phyloP scores from a whole-genome alignment of 345 rosid species.

The Eucalyptus guilfoylei region DNA sequence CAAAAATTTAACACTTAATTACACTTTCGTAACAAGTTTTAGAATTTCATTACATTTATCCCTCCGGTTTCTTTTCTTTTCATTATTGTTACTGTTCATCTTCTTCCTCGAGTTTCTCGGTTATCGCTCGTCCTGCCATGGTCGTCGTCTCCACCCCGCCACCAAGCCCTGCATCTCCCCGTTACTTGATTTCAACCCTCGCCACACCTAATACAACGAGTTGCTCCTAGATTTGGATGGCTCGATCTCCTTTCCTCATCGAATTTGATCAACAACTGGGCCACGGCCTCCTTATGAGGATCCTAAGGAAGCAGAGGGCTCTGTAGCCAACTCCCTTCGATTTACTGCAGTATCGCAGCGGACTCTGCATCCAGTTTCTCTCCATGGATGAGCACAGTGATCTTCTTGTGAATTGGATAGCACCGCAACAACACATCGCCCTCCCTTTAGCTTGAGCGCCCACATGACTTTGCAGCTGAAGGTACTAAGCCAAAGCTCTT shows the following conservation, averaged over 20 bases:
- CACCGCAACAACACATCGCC: neutral
- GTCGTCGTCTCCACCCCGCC: too few relatives aligned
- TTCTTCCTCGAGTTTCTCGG: too few relatives aligned
- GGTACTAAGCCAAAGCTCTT: constrained; percentile 12
- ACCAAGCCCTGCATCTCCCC: too few relatives aligned
- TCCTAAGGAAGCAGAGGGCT: constrained; percentile 11
- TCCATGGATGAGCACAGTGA: constrained; percentile 17
- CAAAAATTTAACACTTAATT: too few relatives aligned
- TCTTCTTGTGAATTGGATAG: constrained; percentile 13
- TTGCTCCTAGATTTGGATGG: neutral
- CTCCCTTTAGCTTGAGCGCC: constrained; percentile 20
- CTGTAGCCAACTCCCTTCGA: constrained; percentile 13
- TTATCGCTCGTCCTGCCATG: too few relatives aligned
- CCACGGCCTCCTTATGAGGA: neutral
- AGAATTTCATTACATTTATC: too few relatives aligned
- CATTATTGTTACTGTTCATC: too few relatives aligned
- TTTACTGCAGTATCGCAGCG: constrained; percentile 6
- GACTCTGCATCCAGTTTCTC: constrained; percentile 14
- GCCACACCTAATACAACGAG: neutral
- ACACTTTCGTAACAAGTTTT: too few relatives aligned
- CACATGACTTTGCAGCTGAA: constrained; percentile 9
- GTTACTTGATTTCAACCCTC: too few relatives aligned
- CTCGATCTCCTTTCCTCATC: neutral
- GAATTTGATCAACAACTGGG: constrained; percentile 15
- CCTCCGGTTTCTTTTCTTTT: too few relatives aligned